Base-by-base conservation (phyloP, 2,329 filamentous ascomycete genomes). In the Neopestalotiopsis sp. region DNA sequence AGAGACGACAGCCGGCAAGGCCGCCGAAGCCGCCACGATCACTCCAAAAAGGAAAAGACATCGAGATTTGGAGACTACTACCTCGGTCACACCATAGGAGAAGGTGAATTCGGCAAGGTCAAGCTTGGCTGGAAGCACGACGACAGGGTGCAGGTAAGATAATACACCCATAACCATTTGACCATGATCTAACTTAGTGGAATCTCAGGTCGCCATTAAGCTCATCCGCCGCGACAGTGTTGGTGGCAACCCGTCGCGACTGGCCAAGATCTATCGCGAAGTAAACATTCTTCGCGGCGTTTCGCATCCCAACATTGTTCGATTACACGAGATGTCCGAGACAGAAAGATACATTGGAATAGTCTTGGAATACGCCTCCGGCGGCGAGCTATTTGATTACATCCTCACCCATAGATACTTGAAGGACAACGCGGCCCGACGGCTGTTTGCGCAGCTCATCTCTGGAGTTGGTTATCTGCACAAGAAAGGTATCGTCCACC, bases 121-220 rank as follows among this genome's bases (percentile, higher is more conserved):
- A 98, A 98, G 81, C 90, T 98, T 77, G 96, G 96, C 32, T 99
- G 96, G 96, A 98, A 98, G 81, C 93, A 94, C 79, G 95, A 97
- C 81, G 95, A 94, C 70, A 95, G 91, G 72, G 92, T 97, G 64
- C 92, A 95, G 84, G 90, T 91, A 83, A 74, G 81, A 58, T 12
- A 1, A n/a, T 13, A 49, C 42, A 17, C 10, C 71, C 34, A n/a
- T 58, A 56, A 38, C n/a, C 20, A 38, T n/a, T 10, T 38, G 2
- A 74, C 59, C 65, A 65, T 40, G 61, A 32, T 49, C 49, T 70
- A 77, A 68, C 76, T 66, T 40, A 20, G 66, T 9, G 49, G 4
- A 34, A 32, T 28, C 7, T 49, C 78, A 96, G 87, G 96, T 99
- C 74, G 96, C 96, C 71, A 98, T 99, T 85, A 99, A 99, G 82